Evolutionary conservation across 2,329 filamentous ascomycete species (phyloP).

Genomic region (Venturia aucupariae): DNA sequence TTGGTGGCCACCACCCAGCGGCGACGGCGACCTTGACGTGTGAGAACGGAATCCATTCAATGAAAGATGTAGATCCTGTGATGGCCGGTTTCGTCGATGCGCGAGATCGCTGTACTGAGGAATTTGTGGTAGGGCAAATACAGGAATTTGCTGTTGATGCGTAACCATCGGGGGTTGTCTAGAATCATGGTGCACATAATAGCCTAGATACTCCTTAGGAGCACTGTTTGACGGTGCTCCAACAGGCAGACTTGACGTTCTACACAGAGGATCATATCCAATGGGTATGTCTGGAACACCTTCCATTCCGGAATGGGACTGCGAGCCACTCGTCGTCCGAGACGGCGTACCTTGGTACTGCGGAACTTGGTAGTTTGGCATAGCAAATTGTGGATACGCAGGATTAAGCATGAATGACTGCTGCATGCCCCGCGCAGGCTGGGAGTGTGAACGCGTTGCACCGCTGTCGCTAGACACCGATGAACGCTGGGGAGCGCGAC

Average conservation of each 20-base stretch:
- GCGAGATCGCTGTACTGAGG: slow-evolving; percentile 32
- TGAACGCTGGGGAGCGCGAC: slow-evolving; percentile 33
- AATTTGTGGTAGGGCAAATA: slow-evolving; percentile 22
- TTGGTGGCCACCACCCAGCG: slow-evolving; percentile 32
- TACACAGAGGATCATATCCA: slow-evolving; percentile 8
- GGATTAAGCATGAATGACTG: slow-evolving; percentile 29
- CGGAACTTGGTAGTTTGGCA: neutral
- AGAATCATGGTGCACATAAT: slow-evolving; percentile 36
- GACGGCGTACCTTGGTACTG: neutral
- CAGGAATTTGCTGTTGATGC: slow-evolving; percentile 6
- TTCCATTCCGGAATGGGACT: neutral
- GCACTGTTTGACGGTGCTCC: slow-evolving; percentile 24
- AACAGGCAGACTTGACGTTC: slow-evolving; percentile 15
- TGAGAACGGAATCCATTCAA: slow-evolving; percentile 12
- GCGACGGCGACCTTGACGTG: slow-evolving; percentile 38
- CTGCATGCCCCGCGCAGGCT: slow-evolving; percentile 36
- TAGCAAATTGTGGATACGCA: slow-evolving; percentile 27
- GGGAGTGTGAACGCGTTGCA: slow-evolving; percentile 40
- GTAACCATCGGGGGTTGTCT: slow-evolving; percentile 23
- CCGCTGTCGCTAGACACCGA: slow-evolving; percentile 35
- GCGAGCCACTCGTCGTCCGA: slow-evolving; percentile 14
- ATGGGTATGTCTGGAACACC: neutral
- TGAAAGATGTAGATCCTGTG: slow-evolving; percentile 8
- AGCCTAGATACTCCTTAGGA: slow-evolving; percentile 43
- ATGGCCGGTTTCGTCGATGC: slow-evolving; percentile 32